Base-by-base conservation (phyloP, 1,284 basidiomycete species). In the Athelia sp. region DNA sequence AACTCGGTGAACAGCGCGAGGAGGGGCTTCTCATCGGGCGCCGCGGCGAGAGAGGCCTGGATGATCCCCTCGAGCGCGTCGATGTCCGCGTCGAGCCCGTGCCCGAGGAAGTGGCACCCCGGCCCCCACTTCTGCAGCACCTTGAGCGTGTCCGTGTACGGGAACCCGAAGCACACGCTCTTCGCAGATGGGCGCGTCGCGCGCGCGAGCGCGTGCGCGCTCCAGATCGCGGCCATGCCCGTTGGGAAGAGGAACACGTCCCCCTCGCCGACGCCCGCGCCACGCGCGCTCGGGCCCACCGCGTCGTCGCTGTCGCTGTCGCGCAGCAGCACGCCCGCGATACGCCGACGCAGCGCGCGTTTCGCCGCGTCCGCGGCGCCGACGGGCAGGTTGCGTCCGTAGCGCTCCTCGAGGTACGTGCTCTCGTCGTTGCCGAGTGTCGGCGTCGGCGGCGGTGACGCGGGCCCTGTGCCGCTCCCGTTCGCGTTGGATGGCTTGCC, bases 111-210 rank as follows among this genome's bases (percentile, higher is more conserved):
- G 65, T 93, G 78, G 58, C 88, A 93, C 0, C 97, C 97, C 1
- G 91, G 90, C 1, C 97, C 97, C 93, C 95, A 99, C 68, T 99
- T 98, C 58, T 96, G 76, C 3, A 99, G 74, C 40, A 97, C 83
- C 69, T 99, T 99, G 53, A 98, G 79, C n/a, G 96, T 98, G 66
- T 99, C 97, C 9, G 87, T 93, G 67, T 98, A 99, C 0, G 95
- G 90, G 68, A 99, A 99, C 92, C 93, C 94, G 58, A 96, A 97
- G 62, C 92, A 95, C 32, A 94, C 79, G 58, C 90, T 93, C 71
- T 94, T 95, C n/a, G 82, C 84, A 43, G 66, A 55, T 48, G 74
- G 81, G 49, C 63, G 67, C 4, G 70, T 69, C 6, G 80, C 79
- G 2, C 90, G 71, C 6, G 80, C 79, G 2, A 90, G 71, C 59